Conservation (phyloP, 495 filamentous ascomycete genomes). For the Corynascus novoguineensis region DNA sequence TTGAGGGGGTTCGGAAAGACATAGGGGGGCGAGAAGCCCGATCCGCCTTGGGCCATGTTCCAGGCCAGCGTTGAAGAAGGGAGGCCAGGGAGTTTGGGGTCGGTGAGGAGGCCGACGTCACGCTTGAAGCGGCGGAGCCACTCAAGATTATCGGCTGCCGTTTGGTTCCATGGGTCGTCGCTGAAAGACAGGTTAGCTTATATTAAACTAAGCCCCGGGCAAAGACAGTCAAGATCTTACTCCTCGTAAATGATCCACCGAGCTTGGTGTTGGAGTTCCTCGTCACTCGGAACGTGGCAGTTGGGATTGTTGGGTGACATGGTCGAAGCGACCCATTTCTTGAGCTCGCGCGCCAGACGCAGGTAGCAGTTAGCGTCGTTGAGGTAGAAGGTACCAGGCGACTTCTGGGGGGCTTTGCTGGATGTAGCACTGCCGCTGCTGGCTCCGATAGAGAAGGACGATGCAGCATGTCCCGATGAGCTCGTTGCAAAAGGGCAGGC, state of each 20-base stretch:
- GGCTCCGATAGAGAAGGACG: not conserved
- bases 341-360: slow-evolving; percentile 43
- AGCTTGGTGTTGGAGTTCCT: slow-evolving; percentile 51
- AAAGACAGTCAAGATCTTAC: slow-evolving; percentile 26
- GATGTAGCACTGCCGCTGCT: not conserved
- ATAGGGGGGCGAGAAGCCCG: slow-evolving; percentile 47
- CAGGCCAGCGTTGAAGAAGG: slow-evolving; percentile 31
- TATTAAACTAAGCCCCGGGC: not conserved
- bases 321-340: slow-evolving; percentile 42
- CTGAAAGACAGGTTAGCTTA: slow-evolving; percentile 26
- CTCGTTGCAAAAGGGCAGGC: not conserved
- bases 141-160: slow-evolving; percentile 64
- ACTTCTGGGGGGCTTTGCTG: not conserved
- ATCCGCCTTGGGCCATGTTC: slow-evolving; percentile 38
- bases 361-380: slow-evolving; percentile 53
- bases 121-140: slow-evolving; percentile 68
- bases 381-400: slow-evolving; percentile 31
- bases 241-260: slow-evolving; percentile 54
- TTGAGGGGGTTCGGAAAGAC: slow-evolving; percentile 30
- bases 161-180: slow-evolving; percentile 70
- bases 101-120: slow-evolving; percentile 50
- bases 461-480: not conserved
- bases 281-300: slow-evolving; percentile 48
- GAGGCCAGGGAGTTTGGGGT: slow-evolving; percentile 41
- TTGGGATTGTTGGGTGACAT: slow-evolving; percentile 51